Base-by-base conservation (phyloP, 441 rosid species). In the Gossypium schwendimanii region DNA sequence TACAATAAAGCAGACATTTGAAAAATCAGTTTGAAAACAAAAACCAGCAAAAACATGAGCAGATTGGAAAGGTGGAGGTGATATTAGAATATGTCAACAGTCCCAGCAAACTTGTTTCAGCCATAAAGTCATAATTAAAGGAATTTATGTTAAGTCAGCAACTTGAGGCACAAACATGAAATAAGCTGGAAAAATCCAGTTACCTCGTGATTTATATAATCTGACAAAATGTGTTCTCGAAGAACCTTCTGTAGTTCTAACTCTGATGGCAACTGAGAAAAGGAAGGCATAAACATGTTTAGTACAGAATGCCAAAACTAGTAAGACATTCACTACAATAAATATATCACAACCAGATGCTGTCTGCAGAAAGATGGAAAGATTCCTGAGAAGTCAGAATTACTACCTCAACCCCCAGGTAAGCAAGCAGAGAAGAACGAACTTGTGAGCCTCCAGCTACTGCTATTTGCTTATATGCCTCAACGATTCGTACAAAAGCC, bases 181-280 rank as follows among this genome's bases (percentile, higher is more conserved):
- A 76, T 62, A 33, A 14, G 15, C 57, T 21, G 63, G 60, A 72
- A 74, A 74, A 14, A 71, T 59, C 66, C 67, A 73, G 65, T 82
- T 83, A 92, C 99, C 96, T 96, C 97, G 58, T 85, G 88, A 76
- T 81, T 86, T 73, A 88, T 76, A 81, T 93, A 93, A 83, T 96
- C 98, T 8, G 93, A 83, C 72, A 91, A 83, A 75, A 96, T 83
- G 73, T 93, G 97, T 81, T 89, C 87, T 78, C 87, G 89, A 58
- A 96, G 90, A 57, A 85, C 73, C 82, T 87, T 87, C 99, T 97
- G 92, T 23, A 92, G 89, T 69, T 93, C 97, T 75, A 93, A 81
- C 83, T 96, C 98, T 18, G 82, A 87, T 45, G 97, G 96, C 77
- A 90, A 87, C 99, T 96, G 85, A 66, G 11, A 65, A 12, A 64